A percentile compares a stretch with the other conserved stretches of the same genome.
Conservation (phyloP, 495 filamentous ascomycete genomes). For the Penicillium angulare region DNA sequence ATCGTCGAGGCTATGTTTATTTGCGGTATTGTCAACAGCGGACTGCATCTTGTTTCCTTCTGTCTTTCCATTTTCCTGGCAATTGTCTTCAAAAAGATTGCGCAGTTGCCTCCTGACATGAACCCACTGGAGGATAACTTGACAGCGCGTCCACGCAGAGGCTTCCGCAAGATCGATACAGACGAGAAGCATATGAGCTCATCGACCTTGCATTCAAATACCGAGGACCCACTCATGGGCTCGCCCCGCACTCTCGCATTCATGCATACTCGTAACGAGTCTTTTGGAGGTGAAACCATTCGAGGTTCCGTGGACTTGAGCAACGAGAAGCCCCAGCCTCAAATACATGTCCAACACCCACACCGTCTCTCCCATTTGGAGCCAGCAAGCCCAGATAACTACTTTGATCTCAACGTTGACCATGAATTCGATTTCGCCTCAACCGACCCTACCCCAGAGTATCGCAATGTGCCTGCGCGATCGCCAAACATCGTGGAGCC, state of each 20-base stretch:
- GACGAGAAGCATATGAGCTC: constrained; percentile 53
- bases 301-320: constrained; percentile 29
- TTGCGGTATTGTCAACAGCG: constrained; percentile 56
- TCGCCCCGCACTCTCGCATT: constrained; percentile 67
- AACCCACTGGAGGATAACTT: constrained; percentile 86
- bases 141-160: constrained; percentile 72
- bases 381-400: constrained; percentile 31
- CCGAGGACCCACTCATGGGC: constrained; percentile 58
- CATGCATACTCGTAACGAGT: constrained; percentile 66
- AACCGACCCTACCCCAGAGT: constrained; percentile 22
- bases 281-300: constrained; percentile 37
- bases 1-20: constrained; percentile 66
- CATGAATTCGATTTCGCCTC: constrained; percentile 30
- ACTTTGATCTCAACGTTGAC: constrained; percentile 26
- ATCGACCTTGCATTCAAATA: constrained; percentile 55
- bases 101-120: constrained; percentile 81
- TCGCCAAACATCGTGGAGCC: constrained; percentile 20
- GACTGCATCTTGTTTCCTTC: constrained; percentile 68
- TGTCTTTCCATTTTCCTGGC: constrained; percentile 67
- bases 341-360: constrained; percentile 17
- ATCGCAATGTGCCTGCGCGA: constrained; percentile 20
- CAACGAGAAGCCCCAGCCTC: constrained; percentile 22
- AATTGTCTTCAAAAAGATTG: constrained; percentile 76
- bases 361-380: constrained; percentile 32
- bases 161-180: constrained; percentile 63